Evolutionary conservation across 352 stramenopile genomes (phyloP), one percentile per base, ranked within the genome.

Genomic region (Pythium oligandrum): DNA sequence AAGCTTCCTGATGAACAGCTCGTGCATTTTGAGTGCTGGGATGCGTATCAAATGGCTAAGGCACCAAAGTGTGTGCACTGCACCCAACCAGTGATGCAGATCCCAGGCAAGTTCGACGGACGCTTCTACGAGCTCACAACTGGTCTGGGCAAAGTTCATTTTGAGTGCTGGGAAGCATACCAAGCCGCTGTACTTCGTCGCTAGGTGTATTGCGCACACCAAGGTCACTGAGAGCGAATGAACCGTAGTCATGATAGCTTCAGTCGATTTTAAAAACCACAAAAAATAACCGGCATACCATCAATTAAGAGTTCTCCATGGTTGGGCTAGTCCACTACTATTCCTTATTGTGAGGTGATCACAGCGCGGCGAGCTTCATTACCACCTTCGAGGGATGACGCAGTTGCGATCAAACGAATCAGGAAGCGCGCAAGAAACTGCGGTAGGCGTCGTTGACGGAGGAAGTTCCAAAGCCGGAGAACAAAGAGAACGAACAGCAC

Each of bases 11-110:
- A 68, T 43, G 55, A 71, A 17, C 57, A 73, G 46, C 67, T 88
- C 44, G 83, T 94, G 46, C 83, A 94, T 60, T 92, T 91, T 42
- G 83, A 94, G 62, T 94, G 83, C 63, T 94, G 83, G 83, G 79
- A 92, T 45, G 70, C 64, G 44, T 94, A 92, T 51, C 83, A 94
- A 61, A 59, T 70, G 49, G 65, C 75, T 0, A 81, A 80, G 11
- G 69, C 83, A n/a, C 74, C 81, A 31, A 86, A 89, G 53, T 93
- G 83, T 48, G 76, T 90, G 34, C 83, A 93, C 62, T 93, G 83
- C 50, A 53, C 57, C 17, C 64, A 89, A 55, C 65, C 83, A 42
- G 86, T 93, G 54, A 64, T 89, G 48, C 73, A 89, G 51, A 83
- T 90, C 50, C 73, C 71, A 0, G 77, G 76, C 10, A 72, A 68